A percentile compares a stretch with the other conserved stretches of the same genome.
phyloP scores from a whole-genome alignment of 805 yeast species.

The Ogataea pignaliae region DNA sequence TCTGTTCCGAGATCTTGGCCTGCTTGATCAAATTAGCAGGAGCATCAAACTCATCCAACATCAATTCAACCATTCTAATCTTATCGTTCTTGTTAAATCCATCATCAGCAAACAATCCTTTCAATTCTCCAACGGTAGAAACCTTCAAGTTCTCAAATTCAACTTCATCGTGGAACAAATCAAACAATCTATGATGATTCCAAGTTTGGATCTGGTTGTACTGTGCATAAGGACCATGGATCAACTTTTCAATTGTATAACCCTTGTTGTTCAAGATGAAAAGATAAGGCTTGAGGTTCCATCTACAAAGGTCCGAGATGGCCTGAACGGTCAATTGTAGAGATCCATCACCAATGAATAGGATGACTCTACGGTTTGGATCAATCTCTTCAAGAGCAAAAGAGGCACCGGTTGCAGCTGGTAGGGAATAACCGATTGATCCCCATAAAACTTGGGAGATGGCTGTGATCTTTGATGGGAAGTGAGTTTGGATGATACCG shows the following conservation, averaged over 20 bases:
- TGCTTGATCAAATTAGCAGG: slow-evolving; percentile 61
- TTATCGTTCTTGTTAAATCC: slow-evolving; percentile 51
- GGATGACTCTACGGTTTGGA: slow-evolving; percentile 52
- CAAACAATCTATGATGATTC: slow-evolving; percentile 57
- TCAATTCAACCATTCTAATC: slow-evolving; percentile 63
- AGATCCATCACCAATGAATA: slow-evolving; percentile 67
- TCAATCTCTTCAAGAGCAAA: slow-evolving; percentile 64
- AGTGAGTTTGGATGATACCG: slow-evolving; percentile 62
- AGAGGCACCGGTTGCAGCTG: slow-evolving; percentile 64
- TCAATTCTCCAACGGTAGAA: slow-evolving; percentile 54
- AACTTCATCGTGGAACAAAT: slow-evolving; percentile 53
- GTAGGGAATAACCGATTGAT: slow-evolving; percentile 67
- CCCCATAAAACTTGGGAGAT: slow-evolving; percentile 77
- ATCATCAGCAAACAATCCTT: slow-evolving; percentile 41
- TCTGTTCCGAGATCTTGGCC: slow-evolving; percentile 48
- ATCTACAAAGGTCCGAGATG: slow-evolving; percentile 59
- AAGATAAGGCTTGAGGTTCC: slow-evolving; percentile 57
- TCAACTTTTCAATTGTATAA: slow-evolving; percentile 62
- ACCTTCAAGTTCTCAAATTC: slow-evolving; percentile 53
- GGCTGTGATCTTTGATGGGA: slow-evolving; percentile 59
- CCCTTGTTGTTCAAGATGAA: slow-evolving; percentile 63
- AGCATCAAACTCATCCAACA: slow-evolving; percentile 68
- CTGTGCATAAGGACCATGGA: slow-evolving; percentile 61
- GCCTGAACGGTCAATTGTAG: slow-evolving; percentile 67
- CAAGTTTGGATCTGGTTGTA: slow-evolving; percentile 68